Percentiles rank a stretch among this genome's conserved stretches.
phyloP scores from a whole-genome alignment of 768 basidiomycete genomes.

The Melanogaster broomeanus region DNA sequence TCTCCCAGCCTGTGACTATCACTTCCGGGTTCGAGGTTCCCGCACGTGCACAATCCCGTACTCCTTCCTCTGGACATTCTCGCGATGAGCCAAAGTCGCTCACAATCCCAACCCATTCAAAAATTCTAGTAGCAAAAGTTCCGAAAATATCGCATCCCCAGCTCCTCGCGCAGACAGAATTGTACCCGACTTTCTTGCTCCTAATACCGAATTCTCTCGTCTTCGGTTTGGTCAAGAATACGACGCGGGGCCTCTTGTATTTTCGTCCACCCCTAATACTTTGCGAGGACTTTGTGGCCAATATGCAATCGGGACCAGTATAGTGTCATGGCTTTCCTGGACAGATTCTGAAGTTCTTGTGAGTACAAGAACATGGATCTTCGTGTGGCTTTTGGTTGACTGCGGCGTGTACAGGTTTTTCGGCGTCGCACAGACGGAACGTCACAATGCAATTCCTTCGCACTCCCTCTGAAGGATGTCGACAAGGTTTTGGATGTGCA shows the following conservation, averaged over 20 bases:
- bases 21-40: slow-evolving; percentile 21
- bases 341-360: slow-evolving; percentile 38
- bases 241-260: slow-evolving; percentile 14
- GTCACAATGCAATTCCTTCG: slow-evolving; percentile 1
- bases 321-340: slow-evolving; percentile 49
- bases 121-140: slow-evolving; percentile 47
- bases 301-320: slow-evolving; percentile 25
- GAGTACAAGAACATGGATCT: not conserved
- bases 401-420: slow-evolving; percentile 14
- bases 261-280: slow-evolving; percentile 10
- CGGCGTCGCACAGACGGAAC: slow-evolving; percentile 13
- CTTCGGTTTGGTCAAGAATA: slow-evolving; percentile 26
- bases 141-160: slow-evolving; percentile 40
- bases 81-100: slow-evolving; percentile 31
- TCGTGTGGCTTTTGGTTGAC: not conserved
- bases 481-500: slow-evolving; percentile 22
- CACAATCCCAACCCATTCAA: slow-evolving; percentile 69
- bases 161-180: slow-evolving; percentile 20
- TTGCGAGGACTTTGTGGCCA: slow-evolving; percentile 19
- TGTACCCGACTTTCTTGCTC: slow-evolving; percentile 30
- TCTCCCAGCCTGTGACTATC: slow-evolving; percentile 42
- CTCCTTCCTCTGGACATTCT: slow-evolving; percentile 21
- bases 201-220: slow-evolving; percentile 18
- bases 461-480: slow-evolving; percentile 18
- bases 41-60: slow-evolving; percentile 11